phyloP scores from a whole-genome alignment of 352 stramenopile species.

The Pythium sp. region DNA sequence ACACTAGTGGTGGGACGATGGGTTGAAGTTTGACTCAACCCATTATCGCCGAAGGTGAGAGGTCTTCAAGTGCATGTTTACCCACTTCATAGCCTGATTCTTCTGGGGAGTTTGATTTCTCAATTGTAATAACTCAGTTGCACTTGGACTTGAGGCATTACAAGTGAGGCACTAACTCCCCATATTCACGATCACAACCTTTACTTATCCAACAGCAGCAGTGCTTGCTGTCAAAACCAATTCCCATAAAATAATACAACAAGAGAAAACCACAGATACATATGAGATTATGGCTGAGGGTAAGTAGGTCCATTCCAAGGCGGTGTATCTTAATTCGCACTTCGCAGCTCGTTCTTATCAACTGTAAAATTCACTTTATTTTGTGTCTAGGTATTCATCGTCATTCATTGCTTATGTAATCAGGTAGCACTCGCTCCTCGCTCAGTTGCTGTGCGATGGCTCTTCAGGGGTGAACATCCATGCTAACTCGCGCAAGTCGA shows the following conservation, averaged over 20 bases:
- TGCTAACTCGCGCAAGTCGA: conserved; percentile 17
- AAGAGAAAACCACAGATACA: neutral
- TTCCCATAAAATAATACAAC: neutral
- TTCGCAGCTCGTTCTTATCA: neutral
- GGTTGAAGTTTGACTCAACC: neutral
- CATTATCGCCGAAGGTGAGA: neutral
- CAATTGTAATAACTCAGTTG: neutral
- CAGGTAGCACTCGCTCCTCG: neutral
- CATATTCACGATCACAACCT: neutral
- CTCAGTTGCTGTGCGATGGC: conserved; percentile 10
- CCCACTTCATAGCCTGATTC: neutral
- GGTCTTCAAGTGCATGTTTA: neutral
- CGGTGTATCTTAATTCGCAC: neutral
- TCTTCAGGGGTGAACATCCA: conserved; percentile 15
- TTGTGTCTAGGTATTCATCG: neutral
- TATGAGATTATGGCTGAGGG: neutral
- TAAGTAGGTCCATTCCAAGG: neutral
- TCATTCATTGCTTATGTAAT: neutral
- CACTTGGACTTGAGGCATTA: neutral
- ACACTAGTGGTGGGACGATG: neutral
- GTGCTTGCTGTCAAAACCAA: neutral
- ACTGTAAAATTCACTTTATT: neutral
- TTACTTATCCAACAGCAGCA: neutral
- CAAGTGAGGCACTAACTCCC: neutral
- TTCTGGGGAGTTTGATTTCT: neutral